Percentiles rank a stretch among this genome's conserved stretches.
Conservation (phyloP, 2,329 filamentous ascomycete species). For the Colletotrichum tamarilloi region DNA sequence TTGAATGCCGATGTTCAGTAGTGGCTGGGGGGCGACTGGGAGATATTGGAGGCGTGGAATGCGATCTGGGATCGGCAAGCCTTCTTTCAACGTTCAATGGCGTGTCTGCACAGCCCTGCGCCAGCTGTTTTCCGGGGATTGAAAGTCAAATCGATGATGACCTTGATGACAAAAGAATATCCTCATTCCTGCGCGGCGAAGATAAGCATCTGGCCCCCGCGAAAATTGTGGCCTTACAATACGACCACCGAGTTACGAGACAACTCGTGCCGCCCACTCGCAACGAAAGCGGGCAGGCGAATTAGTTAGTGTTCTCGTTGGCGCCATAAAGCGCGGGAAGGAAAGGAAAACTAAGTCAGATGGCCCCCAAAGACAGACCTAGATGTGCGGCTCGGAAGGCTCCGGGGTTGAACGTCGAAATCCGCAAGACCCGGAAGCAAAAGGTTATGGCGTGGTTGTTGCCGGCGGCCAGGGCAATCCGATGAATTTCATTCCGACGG, state of each 20-base stretch:
- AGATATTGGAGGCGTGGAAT: background rate
- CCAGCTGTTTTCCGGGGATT: background rate
- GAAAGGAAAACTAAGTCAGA: background rate
- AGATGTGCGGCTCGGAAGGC: constrained; percentile 7
- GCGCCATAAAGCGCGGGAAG: background rate
- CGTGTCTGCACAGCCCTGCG: background rate
- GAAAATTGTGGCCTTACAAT: constrained; percentile 21
- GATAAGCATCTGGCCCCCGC: background rate
- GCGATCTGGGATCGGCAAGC: constrained; percentile 2
- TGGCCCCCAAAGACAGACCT: background rate
- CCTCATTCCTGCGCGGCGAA: background rate
- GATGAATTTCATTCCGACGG: background rate
- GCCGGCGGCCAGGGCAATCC: background rate
- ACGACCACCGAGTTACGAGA: background rate
- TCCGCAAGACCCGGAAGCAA: constrained; percentile 2
- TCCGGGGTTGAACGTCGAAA: background rate
- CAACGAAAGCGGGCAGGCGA: background rate
- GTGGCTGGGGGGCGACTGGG: background rate
- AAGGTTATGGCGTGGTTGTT: background rate
- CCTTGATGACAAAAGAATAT: constrained; percentile 1
- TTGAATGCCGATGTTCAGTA: constrained; percentile 8
- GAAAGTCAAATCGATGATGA: background rate
- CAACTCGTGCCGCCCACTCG: background rate
- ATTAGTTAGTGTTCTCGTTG: background rate
- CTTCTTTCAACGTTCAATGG: background rate